phyloP scores from a whole-genome alignment of 2,329 filamentous ascomycete genomes.

The Botrytis elliptica region DNA sequence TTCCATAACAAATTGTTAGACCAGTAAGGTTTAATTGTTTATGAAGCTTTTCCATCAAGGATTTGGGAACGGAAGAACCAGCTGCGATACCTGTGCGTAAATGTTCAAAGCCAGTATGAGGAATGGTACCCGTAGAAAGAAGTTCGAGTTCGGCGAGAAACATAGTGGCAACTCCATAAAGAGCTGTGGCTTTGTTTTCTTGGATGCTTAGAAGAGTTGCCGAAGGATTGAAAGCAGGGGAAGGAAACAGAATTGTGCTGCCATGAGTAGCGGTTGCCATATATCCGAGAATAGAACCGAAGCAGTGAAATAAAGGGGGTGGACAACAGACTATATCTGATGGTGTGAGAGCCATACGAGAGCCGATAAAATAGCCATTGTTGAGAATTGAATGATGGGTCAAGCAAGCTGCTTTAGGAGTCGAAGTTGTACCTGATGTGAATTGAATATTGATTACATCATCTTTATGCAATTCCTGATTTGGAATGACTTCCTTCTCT shows the following conservation, averaged over 20 bases:
- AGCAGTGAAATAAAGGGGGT: constrained; percentile 86
- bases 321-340: constrained; percentile 79
- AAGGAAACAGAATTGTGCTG: constrained; percentile 78
- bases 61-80: constrained; percentile 78
- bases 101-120: constrained; percentile 54
- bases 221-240: constrained; percentile 78
- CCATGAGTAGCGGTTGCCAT: constrained; percentile 91
- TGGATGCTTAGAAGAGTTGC: constrained; percentile 52
- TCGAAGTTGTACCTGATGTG: constrained; percentile 89
- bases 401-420: constrained; percentile 88
- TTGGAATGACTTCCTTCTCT: constrained; percentile 43
- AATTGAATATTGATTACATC: constrained; percentile 96
- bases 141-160: constrained; percentile 84
- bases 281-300: constrained; percentile 70
- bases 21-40: constrained; percentile 72
- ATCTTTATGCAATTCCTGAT: constrained; percentile 50
- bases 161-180: constrained; percentile 95
- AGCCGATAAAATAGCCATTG: constrained; percentile 81
- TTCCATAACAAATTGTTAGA: constrained; percentile 80
- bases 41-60: constrained; percentile 77
- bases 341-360: constrained; percentile 76
- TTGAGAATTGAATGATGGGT: constrained; percentile 86
- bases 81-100: constrained; percentile 90
- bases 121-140: constrained; percentile 51
- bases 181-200: constrained; percentile 52